phyloP scores from a whole-genome alignment of 2,329 filamentous ascomycete genomes.

The Chaetomium olivaceum region DNA sequence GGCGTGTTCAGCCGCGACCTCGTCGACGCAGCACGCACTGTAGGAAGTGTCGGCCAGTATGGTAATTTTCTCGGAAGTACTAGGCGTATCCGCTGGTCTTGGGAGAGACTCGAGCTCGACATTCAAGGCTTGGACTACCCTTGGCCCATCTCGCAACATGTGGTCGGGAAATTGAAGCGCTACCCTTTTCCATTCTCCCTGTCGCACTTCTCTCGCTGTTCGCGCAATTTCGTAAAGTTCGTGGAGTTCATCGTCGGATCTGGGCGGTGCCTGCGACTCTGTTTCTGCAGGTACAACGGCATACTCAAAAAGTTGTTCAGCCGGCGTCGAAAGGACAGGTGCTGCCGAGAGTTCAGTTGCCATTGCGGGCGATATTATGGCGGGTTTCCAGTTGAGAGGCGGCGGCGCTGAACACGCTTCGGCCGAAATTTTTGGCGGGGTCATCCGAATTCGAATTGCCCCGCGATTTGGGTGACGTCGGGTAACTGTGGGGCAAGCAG shows the following conservation, averaged over 20 bases:
- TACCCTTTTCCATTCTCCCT: constrained; percentile 70
- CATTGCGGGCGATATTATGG: constrained; percentile 35
- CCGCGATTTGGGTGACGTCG: constrained; percentile 26
- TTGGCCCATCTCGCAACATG: constrained; percentile 83
- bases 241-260: constrained; percentile 67
- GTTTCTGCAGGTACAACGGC: constrained; percentile 34
- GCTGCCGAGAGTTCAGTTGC: constrained; percentile 51
- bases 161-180: constrained; percentile 95
- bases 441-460: constrained; percentile 22
- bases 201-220: constrained; percentile 74
- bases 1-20: constrained; percentile 92
- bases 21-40: constrained; percentile 94
- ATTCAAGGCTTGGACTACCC: constrained; percentile 68
- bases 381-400: background rate
- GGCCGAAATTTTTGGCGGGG: constrained; percentile 22
- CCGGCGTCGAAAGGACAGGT: constrained; percentile 65
- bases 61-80: constrained; percentile 56
- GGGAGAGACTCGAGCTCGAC: constrained; percentile 36
- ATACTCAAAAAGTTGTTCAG: constrained; percentile 60
- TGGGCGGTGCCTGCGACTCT: constrained; percentile 37
- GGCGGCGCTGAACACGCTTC: background rate
- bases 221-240: constrained; percentile 82
- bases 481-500: constrained; percentile 10
- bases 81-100: background rate
- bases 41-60: constrained; percentile 96